Base-by-base conservation (phyloP, 768 basidiomycete species). In the Tulasnella sp. region DNA sequence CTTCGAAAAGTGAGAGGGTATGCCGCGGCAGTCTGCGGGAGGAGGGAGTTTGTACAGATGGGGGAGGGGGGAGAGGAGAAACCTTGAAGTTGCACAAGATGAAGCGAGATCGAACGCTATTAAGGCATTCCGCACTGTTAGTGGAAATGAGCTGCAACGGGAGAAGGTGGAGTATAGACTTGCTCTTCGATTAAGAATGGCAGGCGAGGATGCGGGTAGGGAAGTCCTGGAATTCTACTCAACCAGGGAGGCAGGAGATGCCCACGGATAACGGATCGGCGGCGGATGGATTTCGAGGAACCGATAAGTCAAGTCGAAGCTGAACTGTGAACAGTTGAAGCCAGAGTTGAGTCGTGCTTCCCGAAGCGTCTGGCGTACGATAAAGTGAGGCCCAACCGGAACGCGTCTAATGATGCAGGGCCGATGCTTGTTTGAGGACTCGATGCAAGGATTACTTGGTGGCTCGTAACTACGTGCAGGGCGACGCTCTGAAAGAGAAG, bases 21-120 rank as follows among this genome's bases (percentile, higher is more conserved):
- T 37, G 64, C 34, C 64, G 64, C 64, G 64, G 64, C 64, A 69
- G 64, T 69, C 64, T 69, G 64, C 64, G 64, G 64, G 34, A 28
- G 64, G 54, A 54, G 64, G 64, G 28, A 69, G 64, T 69, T 69
- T 69, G 31, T 69, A 69, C 64, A 69, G 64, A 69, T 69, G 64
- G 64, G 64, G 64, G 60, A 37, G 64, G 64, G 64, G 58, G 64
- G 31, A 20, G 64, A 28, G 64, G 64, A 69, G 58, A 69, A 69
- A 69, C 64, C 64, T 69, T 69, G 64, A 31, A 69, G 34, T 69
- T 69, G 64, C 64, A 60, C 58, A 60, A 69, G 64, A 69, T 37
- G 64, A 69, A 69, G 64, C 64, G 64, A 69, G 64, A 69, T 69
- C 31, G 64, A 69, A 69, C 64, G 64, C 64, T 69, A 69, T 69